Percentiles rank a stretch among this genome's conserved stretches.
phyloP scores from a whole-genome alignment of 192 early-diverging fungal genomes.

The Spizellomyces punctatus region DNA sequence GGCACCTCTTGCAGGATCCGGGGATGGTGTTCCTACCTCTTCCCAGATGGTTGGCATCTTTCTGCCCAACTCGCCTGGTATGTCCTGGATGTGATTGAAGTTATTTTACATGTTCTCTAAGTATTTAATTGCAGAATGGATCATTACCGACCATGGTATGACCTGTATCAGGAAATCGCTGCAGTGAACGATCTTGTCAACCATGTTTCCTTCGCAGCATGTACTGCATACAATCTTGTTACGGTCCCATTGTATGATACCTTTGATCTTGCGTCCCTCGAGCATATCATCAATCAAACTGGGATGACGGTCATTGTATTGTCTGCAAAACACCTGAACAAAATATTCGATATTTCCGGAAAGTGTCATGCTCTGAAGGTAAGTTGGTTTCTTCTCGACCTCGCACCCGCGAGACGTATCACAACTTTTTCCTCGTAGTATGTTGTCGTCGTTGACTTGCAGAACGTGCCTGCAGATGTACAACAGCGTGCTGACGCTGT shows the following conservation, averaged over 20 bases:
- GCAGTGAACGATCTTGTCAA: background rate
- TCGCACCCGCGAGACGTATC: background rate
- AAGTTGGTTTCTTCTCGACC: background rate
- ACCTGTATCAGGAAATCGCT: background rate
- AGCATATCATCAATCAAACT: slow-evolving; percentile 85
- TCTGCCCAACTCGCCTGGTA: slow-evolving; percentile 21
- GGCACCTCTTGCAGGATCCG: background rate
- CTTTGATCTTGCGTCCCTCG: slow-evolving; percentile 78
- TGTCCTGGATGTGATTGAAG: no score
- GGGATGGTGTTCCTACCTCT: slow-evolving; percentile 22
- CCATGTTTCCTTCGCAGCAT: slow-evolving; percentile 29
- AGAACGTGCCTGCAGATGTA: slow-evolving; percentile 9
- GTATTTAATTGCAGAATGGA: slow-evolving; percentile 41
- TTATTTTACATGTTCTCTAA: slow-evolving; percentile 4
- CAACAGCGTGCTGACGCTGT: slow-evolving; percentile 19
- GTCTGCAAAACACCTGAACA: slow-evolving; percentile 61
- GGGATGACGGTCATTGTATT: slow-evolving; percentile 74
- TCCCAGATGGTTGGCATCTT: slow-evolving; percentile 40
- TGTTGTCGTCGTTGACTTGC: slow-evolving; percentile 21
- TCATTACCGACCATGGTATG: slow-evolving; percentile 47
- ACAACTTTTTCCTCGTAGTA: background rate
- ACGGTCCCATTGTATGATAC: slow-evolving; percentile 87
- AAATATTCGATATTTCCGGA: slow-evolving; percentile 48
- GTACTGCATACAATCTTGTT: slow-evolving; percentile 36
- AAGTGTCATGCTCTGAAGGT: slow-evolving; percentile 38